Base-by-base conservation (phyloP, 1,139 yeast species). In the Maudiozyma humilis region DNA sequence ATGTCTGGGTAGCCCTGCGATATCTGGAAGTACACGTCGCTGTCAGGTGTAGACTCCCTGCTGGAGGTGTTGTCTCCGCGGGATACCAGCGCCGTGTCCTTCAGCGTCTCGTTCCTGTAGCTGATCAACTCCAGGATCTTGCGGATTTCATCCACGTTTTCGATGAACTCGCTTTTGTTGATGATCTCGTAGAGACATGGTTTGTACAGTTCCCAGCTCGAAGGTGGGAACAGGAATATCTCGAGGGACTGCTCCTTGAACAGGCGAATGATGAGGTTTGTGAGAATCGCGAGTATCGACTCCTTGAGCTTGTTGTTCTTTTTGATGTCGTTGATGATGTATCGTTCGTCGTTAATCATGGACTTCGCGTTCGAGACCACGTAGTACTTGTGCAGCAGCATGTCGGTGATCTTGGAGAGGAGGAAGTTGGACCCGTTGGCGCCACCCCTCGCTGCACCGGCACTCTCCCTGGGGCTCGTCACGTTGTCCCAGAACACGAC, bases 401-500 rank as follows among this genome's bases (percentile, higher is more conserved):
- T 64, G 53, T 79, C 87, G 40, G 81, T 71, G 5, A 80, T 58
- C 47, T 78, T 85, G 47, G 80, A 79, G 37, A 82, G 70, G 14
- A 81, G 57, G 51, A 73, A 74, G 17, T 30, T 36, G 13, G 54
- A 38, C 16, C 37, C 39, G 10, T 37, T 23, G n/a, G n/a, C n/a
- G 32, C 13, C 50, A 49, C 14, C 51, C 49, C 15, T 41, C 32
- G 20, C 44, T 40, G 14, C 46, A 40, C 1, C 32, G 20, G 10
- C 18, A 18, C 16, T 32, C 27, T 23, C 29, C 30, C 14, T 33
- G 17, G 8, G 46, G 39, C 38, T 47, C 37, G 35, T 56, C 46
- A 85, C 65, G 42, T 80, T 85, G 37, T 69, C 68, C 96, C 96
- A 88, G 55, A 85, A 83, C 20, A 80, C 68, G 50, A 78, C 75